Percentiles rank a stretch among this genome's conserved stretches.
phyloP scores from a whole-genome alignment of 129 eudicot species.

The Lactuca saligna region DNA sequence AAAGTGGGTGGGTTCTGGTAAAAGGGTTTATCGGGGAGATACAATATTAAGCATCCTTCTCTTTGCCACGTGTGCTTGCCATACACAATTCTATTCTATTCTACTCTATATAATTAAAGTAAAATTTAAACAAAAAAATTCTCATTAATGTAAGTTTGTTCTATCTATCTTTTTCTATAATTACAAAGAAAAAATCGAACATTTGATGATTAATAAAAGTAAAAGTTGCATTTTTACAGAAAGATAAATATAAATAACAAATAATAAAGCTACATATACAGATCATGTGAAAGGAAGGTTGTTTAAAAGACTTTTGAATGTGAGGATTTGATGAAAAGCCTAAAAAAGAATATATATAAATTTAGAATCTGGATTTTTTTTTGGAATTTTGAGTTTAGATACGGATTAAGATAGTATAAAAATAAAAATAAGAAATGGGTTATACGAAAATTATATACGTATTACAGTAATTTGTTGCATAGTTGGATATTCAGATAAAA shows the following conservation, averaged over 20 bases:
- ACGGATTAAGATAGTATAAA: no score
- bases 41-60: conserved; percentile 12
- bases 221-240: no score
- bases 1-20: conserved; percentile 29
- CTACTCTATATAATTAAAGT: not conserved
- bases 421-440: no score
- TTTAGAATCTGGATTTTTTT: not conserved
- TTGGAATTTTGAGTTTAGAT: not conserved
- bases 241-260: no score
- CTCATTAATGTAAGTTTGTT: not conserved
- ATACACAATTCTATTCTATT: not conserved
- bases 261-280: not conserved
- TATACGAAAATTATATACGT: not conserved
- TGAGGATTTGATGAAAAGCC: no score
- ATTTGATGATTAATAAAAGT: not conserved
- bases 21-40: conserved; percentile 13
- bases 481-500: no score
- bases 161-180: no score
- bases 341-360: no score
- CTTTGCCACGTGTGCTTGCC: conserved; percentile 11
- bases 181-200: not conserved
- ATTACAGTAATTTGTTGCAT: no score
- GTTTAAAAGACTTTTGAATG: not conserved
- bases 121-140: not conserved
- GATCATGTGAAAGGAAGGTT: not conserved